phyloP scores from a whole-genome alignment of 2,329 filamentous ascomycete species.

The Diaporthe destruens region DNA sequence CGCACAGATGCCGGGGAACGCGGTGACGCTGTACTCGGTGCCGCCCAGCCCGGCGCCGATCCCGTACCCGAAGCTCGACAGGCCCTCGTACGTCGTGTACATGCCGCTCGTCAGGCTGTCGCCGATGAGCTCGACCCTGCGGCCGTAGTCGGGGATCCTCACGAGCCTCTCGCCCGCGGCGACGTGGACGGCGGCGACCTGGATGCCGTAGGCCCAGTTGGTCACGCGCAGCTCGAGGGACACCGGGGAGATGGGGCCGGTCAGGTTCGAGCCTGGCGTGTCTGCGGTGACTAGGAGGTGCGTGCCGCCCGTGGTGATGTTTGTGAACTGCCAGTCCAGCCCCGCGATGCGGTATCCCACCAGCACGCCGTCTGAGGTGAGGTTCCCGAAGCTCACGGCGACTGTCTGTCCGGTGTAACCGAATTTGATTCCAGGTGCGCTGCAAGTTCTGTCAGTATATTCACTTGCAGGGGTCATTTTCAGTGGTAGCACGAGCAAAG shows the following conservation, averaged over 20 bases:
- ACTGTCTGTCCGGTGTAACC: constrained; percentile 66
- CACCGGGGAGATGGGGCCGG: constrained; percentile 57
- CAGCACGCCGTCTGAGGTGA: constrained; percentile 62
- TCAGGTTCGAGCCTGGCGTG: constrained; percentile 60
- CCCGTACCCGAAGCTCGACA: constrained; percentile 68
- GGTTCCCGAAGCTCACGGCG: constrained; percentile 66
- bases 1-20: constrained; percentile 70
- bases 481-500: constrained; percentile 57
- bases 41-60: constrained; percentile 68
- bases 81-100: constrained; percentile 69
- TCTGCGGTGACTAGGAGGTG: constrained; percentile 65
- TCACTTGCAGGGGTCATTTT: not conserved
- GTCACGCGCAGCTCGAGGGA: constrained; percentile 70
- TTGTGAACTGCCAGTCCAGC: constrained; percentile 72
- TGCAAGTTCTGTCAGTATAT: constrained; percentile 44
- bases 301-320: constrained; percentile 67
- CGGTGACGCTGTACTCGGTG: constrained; percentile 69
- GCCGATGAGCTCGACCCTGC: constrained; percentile 58
- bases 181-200: constrained; percentile 66
- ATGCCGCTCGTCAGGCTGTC: constrained; percentile 66
- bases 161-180: constrained; percentile 58
- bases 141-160: constrained; percentile 53
- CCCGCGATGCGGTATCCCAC: constrained; percentile 70
- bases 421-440: constrained; percentile 66
- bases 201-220: constrained; percentile 72